Conservation (phyloP, 2,329 filamentous ascomycete genomes). For the Hymenoscyphus repandus region DNA sequence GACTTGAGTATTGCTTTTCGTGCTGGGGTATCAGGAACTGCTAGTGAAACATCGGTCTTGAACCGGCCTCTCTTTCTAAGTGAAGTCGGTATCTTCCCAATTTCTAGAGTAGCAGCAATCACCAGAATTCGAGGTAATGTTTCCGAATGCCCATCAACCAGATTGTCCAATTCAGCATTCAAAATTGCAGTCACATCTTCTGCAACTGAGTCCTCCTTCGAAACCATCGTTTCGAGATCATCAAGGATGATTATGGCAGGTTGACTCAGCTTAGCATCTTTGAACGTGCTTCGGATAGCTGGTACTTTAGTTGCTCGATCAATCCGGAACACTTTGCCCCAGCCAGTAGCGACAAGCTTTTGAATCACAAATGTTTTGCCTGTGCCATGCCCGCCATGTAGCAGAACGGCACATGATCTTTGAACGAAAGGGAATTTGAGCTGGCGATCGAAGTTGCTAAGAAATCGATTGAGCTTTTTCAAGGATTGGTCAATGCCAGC, state of each 20-base stretch:
- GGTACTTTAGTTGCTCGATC: constrained; percentile 50
- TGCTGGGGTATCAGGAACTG: constrained; percentile 67
- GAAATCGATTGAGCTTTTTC: constrained; percentile 58
- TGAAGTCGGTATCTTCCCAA: constrained; percentile 64
- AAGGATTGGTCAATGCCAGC: constrained; percentile 65
- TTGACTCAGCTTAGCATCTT: constrained; percentile 60
- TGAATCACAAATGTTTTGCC: constrained; percentile 76
- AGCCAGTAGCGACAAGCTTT: constrained; percentile 60
- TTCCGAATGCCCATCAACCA: constrained; percentile 35
- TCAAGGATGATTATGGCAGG: constrained; percentile 79
- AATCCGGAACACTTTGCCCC: constrained; percentile 64
- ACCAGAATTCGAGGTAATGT: constrained; percentile 58
- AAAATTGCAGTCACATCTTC: constrained; percentile 46
- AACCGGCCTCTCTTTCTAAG: constrained; percentile 64
- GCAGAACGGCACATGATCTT: constrained; percentile 36
- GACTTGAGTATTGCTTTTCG: constrained; percentile 70
- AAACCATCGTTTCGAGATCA: constrained; percentile 65
- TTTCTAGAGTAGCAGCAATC: constrained; percentile 68
- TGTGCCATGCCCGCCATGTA: constrained; percentile 79
- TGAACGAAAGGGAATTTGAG: constrained; percentile 23
- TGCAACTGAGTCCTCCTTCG: constrained; percentile 50
- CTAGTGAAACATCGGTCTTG: constrained; percentile 62
- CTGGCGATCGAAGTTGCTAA: constrained; percentile 49
- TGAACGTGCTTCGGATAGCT: constrained; percentile 62
- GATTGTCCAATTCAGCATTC: constrained; percentile 49